Evolutionary conservation across 2,329 filamentous ascomycete species (phyloP).

Genomic region (Ciborinia camelliae): DNA sequence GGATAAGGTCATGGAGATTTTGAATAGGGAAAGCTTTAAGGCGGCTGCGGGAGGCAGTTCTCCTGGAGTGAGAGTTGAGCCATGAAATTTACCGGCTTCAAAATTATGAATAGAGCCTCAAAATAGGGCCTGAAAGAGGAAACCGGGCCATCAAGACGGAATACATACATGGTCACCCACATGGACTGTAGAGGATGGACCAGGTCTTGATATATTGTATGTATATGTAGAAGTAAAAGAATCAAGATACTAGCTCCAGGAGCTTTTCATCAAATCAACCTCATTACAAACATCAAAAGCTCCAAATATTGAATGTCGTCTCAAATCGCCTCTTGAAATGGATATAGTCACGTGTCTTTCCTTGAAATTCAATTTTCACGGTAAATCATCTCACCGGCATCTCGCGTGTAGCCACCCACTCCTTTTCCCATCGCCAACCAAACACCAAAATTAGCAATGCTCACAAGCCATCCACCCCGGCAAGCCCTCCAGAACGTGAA

Average conservation of each 20-base stretch:
- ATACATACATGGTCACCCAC: constrained; percentile 7
- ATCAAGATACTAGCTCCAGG: constrained; percentile 8
- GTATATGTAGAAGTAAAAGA: constrained; percentile 13
- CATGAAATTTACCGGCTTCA: not conserved
- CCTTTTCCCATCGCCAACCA: not conserved
- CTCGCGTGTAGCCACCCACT: constrained; percentile 1
- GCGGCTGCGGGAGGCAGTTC: constrained; percentile 31
- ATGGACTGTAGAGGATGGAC: not conserved
- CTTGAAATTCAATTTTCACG: not conserved
- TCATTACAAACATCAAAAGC: not conserved
- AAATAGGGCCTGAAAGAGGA: not conserved
- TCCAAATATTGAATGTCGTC: not conserved
- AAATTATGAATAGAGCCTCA: not conserved
- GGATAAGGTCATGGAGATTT: constrained; percentile 55
- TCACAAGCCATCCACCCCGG: not conserved
- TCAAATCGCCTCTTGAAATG: not conserved
- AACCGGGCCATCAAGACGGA: not conserved
- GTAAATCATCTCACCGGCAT: not conserved
- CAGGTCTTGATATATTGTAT: constrained; percentile 11
- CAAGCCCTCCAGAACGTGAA: constrained; percentile 15
- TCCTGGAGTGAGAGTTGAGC: constrained; percentile 28
- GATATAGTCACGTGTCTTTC: constrained; percentile 3
- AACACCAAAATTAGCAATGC: not conserved
- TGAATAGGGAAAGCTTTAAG: constrained; percentile 50
- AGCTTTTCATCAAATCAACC: not conserved